Percentiles rank a stretch among this genome's conserved stretches.
phyloP scores from a whole-genome alignment of 1,284 basidiomycete species.

The Fomes fomentarius region DNA sequence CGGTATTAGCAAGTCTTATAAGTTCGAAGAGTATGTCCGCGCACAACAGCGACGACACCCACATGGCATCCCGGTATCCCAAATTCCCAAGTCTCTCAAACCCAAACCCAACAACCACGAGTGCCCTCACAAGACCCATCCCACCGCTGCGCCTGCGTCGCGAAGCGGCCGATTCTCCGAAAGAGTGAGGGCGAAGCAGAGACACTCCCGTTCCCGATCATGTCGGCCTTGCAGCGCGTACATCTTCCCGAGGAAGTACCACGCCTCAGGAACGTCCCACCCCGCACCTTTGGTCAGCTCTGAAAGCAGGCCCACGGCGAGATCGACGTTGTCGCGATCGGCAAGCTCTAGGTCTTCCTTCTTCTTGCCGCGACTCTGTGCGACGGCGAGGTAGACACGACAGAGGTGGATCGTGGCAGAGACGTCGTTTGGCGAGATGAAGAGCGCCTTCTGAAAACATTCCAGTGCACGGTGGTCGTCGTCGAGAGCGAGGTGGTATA shows the following conservation, averaged over 20 bases:
- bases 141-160: conserved; percentile 64
- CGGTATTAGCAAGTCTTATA: too few species aligned
- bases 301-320: conserved; percentile 71
- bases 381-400: conserved; percentile 65
- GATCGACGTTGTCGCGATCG: conserved; percentile 62
- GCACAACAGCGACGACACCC: not conserved
- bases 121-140: conserved; percentile 62
- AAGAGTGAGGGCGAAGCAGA: conserved; percentile 73
- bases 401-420: conserved; percentile 78
- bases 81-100: too few species aligned
- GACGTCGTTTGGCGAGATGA: conserved; percentile 78
- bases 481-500: conserved; percentile 69
- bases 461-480: conserved; percentile 67
- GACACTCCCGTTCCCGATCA: conserved; percentile 75
- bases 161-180: conserved; percentile 71
- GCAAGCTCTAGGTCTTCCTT: conserved; percentile 21
- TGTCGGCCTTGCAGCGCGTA: conserved; percentile 74
- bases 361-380: conserved; percentile 27
- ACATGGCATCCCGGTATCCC: not conserved
- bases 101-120: not conserved
- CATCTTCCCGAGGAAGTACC: conserved; percentile 86
- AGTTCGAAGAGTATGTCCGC: too few species aligned
- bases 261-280: conserved; percentile 92
- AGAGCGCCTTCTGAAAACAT: conserved; percentile 82
- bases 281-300: conserved; percentile 67